phyloP scores from a whole-genome alignment of 495 filamentous ascomycete species.

The Penicillium canariense region DNA sequence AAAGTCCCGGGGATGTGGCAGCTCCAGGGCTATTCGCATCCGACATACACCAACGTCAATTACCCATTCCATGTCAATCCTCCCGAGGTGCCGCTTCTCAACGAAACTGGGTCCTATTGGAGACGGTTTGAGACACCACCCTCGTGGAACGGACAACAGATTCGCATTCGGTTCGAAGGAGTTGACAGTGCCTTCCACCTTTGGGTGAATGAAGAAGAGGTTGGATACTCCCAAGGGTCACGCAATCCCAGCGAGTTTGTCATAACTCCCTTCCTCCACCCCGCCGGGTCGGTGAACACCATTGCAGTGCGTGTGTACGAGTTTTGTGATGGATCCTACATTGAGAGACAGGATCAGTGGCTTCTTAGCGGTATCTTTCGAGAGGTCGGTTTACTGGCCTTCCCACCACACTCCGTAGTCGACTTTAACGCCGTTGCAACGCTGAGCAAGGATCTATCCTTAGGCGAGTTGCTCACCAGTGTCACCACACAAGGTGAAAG shows the following conservation, averaged over 20 bases:
- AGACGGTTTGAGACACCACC: conserved; percentile 46
- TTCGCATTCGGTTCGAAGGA: conserved; percentile 62
- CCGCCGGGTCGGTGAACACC: conserved; percentile 40
- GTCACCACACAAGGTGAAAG: conserved; percentile 33
- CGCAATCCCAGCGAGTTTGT: conserved; percentile 65
- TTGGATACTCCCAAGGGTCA: conserved; percentile 66
- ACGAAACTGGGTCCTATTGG: conserved; percentile 58
- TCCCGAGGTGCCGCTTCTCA: conserved; percentile 48
- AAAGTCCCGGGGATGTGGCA: conserved; percentile 68
- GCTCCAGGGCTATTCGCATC: conserved; percentile 57
- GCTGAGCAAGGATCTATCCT: conserved; percentile 56
- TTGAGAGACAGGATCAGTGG: conserved; percentile 63
- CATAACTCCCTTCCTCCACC: conserved; percentile 44
- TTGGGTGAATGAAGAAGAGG: conserved; percentile 56
- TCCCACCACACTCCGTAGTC: conserved; percentile 33
- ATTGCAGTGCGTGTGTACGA: conserved; percentile 59
- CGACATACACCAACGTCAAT: conserved; percentile 59
- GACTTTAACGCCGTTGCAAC: conserved; percentile 21
- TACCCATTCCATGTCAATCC: conserved; percentile 60
- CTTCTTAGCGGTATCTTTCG: conserved; percentile 62
- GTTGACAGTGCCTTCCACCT: conserved; percentile 66
- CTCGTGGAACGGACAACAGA: conserved; percentile 31
- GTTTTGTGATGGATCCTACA: conserved; percentile 61
- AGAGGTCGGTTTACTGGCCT: conserved; percentile 60
- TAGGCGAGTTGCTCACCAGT: conserved; percentile 52